These are phyloP conservation scores for Hypoxylon sp. DNA, from an alignment of 2,329 filamentous ascomycete genomes.

Conservation along the genomic window DNA sequence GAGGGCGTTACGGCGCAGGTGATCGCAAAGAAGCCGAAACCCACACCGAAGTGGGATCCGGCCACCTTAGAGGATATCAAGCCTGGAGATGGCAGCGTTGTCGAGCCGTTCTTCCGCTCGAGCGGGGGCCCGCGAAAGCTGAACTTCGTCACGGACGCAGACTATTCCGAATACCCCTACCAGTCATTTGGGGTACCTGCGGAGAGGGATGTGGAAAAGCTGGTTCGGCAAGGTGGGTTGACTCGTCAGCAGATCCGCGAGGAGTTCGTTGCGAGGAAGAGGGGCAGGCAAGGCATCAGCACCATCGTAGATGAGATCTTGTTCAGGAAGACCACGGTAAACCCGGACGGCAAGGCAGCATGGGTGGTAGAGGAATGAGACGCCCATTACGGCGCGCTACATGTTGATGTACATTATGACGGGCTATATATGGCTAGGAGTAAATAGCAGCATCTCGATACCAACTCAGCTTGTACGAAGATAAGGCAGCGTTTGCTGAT, in stretches of 20 bases:
- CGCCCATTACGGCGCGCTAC: not conserved
- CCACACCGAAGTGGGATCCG: constrained; percentile 78
- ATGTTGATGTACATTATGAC: constrained; percentile 31
- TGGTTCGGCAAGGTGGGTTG: constrained; percentile 52
- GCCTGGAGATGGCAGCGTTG: constrained; percentile 59
- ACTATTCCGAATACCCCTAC: constrained; percentile 80
- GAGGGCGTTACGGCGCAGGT: constrained; percentile 88
- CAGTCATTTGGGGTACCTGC: constrained; percentile 73
- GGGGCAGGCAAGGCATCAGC: constrained; percentile 72
- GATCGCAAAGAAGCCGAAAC: constrained; percentile 64
- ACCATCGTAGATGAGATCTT: constrained; percentile 75
- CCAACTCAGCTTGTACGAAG: constrained; percentile 16
- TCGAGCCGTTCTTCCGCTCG: constrained; percentile 72
- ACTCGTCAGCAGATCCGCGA: constrained; percentile 67
- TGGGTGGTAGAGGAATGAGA: constrained; percentile 46
- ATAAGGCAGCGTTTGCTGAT: not conserved
- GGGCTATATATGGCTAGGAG: constrained; percentile 6
- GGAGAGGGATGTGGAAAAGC: constrained; percentile 65
- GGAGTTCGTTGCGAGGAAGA: constrained; percentile 66
- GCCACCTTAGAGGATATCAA: constrained; percentile 73
- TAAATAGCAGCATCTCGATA: constrained; percentile 3
- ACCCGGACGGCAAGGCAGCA: constrained; percentile 52
- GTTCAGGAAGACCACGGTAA: constrained; percentile 64
- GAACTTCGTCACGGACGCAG: constrained; percentile 65
- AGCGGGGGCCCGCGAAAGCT: constrained; percentile 58